A percentile compares a stretch with the other conserved stretches of the same genome.
Conservation (phyloP, 2,329 filamentous ascomycete species). For the Phialemonium atrogriseum region DNA sequence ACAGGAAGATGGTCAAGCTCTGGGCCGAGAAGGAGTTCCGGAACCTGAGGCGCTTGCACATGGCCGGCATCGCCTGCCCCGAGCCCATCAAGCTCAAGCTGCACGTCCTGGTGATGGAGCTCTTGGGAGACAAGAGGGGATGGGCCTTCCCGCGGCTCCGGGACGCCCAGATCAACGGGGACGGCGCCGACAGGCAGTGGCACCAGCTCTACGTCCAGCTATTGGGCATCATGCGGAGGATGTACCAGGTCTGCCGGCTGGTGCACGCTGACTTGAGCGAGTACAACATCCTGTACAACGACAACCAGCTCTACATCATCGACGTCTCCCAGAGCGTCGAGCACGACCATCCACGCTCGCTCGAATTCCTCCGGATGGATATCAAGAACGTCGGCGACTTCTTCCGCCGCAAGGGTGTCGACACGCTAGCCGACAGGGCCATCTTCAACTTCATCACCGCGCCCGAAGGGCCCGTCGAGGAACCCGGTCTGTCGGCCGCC, state of each 20-base stretch:
- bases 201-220: constrained; percentile 72
- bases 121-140: constrained; percentile 80
- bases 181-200: constrained; percentile 67
- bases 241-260: constrained; percentile 87
- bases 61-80: constrained; percentile 80
- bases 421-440: constrained; percentile 69
- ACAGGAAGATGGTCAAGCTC: constrained; percentile 92
- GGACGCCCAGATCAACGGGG: constrained; percentile 67
- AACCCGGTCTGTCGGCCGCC: constrained; percentile 49
- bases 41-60: constrained; percentile 77
- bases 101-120: constrained; percentile 94
- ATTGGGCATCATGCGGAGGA: constrained; percentile 77
- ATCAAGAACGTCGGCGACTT: constrained; percentile 96
- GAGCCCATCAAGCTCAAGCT: constrained; percentile 82
- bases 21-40: constrained; percentile 99
- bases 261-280: constrained; percentile 96
- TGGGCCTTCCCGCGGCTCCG: constrained; percentile 82
- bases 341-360: constrained; percentile 84
- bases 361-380: constrained; percentile 96
- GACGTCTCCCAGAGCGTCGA: constrained; percentile 97
- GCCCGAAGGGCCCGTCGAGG: constrained; percentile 49
- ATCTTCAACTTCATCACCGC: constrained; percentile 77
- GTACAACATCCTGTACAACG: constrained; percentile 93
- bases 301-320: constrained; percentile 79
- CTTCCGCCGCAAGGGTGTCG: constrained; percentile 78